Base-by-base conservation (phyloP, 1,139 yeast genomes). In the Petasospora fabianii region DNA sequence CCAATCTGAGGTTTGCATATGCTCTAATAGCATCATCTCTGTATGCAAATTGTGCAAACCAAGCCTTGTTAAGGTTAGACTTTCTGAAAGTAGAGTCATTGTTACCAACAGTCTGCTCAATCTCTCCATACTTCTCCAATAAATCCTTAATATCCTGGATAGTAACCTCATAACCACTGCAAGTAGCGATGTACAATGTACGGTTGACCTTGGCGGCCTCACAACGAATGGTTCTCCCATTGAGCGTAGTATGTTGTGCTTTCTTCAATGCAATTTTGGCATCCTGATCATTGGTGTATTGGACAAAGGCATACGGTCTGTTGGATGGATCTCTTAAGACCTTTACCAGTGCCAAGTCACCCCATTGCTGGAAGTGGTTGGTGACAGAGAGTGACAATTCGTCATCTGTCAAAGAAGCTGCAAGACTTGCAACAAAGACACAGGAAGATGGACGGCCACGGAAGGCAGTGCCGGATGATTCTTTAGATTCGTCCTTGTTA, bases 291-390 rank as follows among this genome's bases (percentile, higher is more conserved):
- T 68, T 77, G 12, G 77, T 68, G 58, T 84, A 87, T 61, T 90
- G 97, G 31, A 88, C 96, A 69, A 90, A 90, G 0, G 97, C 96
- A 60, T 90, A 90, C 0, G 97, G 97, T 30, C 96, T 72, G 58
- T 84, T 84, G 24, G 77, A 68, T 15, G 83, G 77, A 63, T 90
- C 97, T 39, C 96, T 70, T 46, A 88, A 71, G 4, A 88, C 96
- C 55, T 90, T 88, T n/a, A 86, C 95, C 15, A 83, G 66, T 7
- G 78, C 68, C 32, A 84, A 65, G 26, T 70, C 65, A 11, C 96
- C 96, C 80, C 82, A 86, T 59, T 75, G 66, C 38, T 58, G 52
- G 49, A 83, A 83, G 54, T 77, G 84, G 13, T 71, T 65, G 4
- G 80, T 75, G 4, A 87, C 94, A 0, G 92, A 78, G 18, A 70